Conservation (phyloP, 2,329 filamentous ascomycete genomes). For the Phyllosticta capitalensis region DNA sequence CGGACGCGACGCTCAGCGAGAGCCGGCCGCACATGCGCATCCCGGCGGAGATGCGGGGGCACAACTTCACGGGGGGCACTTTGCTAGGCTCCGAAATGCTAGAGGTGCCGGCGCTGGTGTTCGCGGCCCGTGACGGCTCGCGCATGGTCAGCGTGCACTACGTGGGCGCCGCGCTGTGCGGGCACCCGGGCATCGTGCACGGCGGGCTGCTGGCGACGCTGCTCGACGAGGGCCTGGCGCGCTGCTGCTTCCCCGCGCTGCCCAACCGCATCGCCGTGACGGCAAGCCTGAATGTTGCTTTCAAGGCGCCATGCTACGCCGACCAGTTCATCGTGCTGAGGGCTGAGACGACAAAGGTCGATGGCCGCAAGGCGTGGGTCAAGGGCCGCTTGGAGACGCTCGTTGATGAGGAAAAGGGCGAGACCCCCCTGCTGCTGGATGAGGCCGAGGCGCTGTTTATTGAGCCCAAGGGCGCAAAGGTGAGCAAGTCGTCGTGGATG, state of each 20-base stretch:
- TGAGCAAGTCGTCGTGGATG: no score
- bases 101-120: slow-evolving; percentile 70
- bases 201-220: slow-evolving; percentile 87
- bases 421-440: slow-evolving; percentile 56
- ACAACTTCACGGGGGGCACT: slow-evolving; percentile 75
- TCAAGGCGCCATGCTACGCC: slow-evolving; percentile 69
- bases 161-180: slow-evolving; percentile 71
- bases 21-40: slow-evolving; percentile 83
- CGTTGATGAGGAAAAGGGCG: slow-evolving; percentile 59
- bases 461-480: slow-evolving; percentile 70
- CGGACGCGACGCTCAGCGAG: slow-evolving; percentile 41
- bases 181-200: slow-evolving; percentile 84
- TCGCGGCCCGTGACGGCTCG: slow-evolving; percentile 48
- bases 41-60: slow-evolving; percentile 55
- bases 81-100: slow-evolving; percentile 63
- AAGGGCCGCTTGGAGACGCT: slow-evolving; percentile 78
- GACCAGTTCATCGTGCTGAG: slow-evolving; percentile 66
- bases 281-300: slow-evolving; percentile 73
- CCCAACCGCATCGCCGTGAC: slow-evolving; percentile 82
- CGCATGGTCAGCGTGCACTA: slow-evolving; percentile 58
- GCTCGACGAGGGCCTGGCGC: slow-evolving; percentile 78
- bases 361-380: slow-evolving; percentile 92
- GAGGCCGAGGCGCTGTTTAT: slow-evolving; percentile 83
- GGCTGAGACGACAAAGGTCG: slow-evolving; percentile 72
- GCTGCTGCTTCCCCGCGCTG: slow-evolving; percentile 79